Percentiles rank a stretch among this genome's conserved stretches.
Evolutionary conservation across 495 filamentous ascomycete genomes (phyloP).

Genomic region (Melanomma pulvis-pyrius): DNA sequence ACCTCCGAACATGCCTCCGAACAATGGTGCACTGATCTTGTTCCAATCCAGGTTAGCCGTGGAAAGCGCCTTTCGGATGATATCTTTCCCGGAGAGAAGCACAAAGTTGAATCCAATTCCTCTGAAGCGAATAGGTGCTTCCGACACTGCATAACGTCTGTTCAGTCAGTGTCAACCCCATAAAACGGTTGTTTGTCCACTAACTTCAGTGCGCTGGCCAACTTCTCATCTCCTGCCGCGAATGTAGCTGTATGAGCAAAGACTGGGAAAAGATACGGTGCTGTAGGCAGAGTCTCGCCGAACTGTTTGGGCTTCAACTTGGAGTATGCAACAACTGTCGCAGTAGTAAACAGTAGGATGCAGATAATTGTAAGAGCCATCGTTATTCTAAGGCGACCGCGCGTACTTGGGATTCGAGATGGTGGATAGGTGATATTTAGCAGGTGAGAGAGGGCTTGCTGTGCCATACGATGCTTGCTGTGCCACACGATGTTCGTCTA

Average conservation of each 20-base stretch:
- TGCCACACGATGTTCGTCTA: too few species aligned
- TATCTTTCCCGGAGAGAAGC: background rate
- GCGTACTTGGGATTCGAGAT: too few species aligned
- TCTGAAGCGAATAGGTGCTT: background rate
- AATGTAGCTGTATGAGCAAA: background rate
- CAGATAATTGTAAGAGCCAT: too few species aligned
- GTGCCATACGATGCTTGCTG: too few species aligned
- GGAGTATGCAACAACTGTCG: too few species aligned
- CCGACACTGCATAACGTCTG: background rate
- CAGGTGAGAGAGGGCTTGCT: too few species aligned
- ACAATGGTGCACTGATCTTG: constrained; percentile 1
- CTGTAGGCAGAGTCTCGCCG: background rate
- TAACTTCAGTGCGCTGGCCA: background rate
- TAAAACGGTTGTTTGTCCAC: background rate
- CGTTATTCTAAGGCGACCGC: too few species aligned
- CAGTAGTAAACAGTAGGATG: too few species aligned
- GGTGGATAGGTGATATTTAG: too few species aligned
- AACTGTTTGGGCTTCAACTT: too few species aligned
- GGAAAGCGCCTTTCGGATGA: background rate
- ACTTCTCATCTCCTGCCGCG: background rate
- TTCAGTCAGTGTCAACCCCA: background rate
- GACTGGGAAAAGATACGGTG: background rate
- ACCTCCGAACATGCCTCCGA: constrained; percentile 2
- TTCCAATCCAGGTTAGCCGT: constrained; percentile 1
- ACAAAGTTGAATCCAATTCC: constrained; percentile 4